Evolutionary conservation across 75 land plant genomes (phyloP).

Genomic region (Ceratopteris richardii): DNA sequence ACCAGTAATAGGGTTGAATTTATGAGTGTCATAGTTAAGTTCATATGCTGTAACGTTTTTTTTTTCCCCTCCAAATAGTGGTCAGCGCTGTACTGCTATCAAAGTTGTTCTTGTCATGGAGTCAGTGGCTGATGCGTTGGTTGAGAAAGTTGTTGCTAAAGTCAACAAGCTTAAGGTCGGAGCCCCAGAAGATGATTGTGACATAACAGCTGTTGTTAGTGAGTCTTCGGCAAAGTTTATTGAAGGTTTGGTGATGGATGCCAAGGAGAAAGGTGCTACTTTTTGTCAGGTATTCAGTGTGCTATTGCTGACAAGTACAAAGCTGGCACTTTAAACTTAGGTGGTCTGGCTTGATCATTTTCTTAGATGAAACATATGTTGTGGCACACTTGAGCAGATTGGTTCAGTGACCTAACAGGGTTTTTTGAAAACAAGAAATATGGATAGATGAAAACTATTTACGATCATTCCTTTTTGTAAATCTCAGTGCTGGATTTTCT

Average conservation of each 20-base stretch:
- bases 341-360: too few species aligned
- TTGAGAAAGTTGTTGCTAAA: constrained; percentile 68
- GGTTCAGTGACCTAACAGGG: too few species aligned
- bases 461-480: too few species aligned
- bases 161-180: constrained; percentile 79
- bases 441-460: too few species aligned
- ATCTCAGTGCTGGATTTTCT: too few species aligned
- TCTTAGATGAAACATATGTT: too few species aligned
- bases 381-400: too few species aligned
- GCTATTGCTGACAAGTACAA: too few species aligned
- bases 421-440: too few species aligned
- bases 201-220: constrained; percentile 82
- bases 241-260: constrained; percentile 83
- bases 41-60: neutral
- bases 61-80: too few species aligned
- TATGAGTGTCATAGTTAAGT: too few species aligned
- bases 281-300: constrained; percentile 87
- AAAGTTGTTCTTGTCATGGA: constrained; percentile 89
- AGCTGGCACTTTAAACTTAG: too few species aligned
- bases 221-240: constrained; percentile 88
- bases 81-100: constrained; percentile 89
- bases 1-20: neutral
- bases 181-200: constrained; percentile 72
- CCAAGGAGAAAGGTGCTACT: constrained; percentile 71
- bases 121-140: constrained; percentile 73